phyloP scores from a whole-genome alignment of 2,329 filamentous ascomycete genomes.

The Ophiocordyceps camponoti-leonardi region DNA sequence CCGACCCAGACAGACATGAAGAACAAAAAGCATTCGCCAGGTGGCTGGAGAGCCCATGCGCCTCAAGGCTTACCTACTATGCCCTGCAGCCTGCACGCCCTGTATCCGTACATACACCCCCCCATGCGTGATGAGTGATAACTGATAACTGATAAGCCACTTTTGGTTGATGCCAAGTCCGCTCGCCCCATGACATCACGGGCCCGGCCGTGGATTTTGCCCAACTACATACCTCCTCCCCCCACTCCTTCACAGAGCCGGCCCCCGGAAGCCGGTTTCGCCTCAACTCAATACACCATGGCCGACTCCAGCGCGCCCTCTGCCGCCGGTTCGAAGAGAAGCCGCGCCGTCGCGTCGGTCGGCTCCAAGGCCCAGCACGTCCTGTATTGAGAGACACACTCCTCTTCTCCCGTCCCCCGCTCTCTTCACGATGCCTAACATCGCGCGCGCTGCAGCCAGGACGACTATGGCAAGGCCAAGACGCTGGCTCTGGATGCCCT shows the following conservation, averaged over 20 bases:
- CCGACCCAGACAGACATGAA: too few species aligned
- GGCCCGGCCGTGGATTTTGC: too few species aligned
- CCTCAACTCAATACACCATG: neutral
- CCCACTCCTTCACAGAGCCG: neutral
- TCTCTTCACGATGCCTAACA: neutral
- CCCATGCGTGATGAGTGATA: too few species aligned
- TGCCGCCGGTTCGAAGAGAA: slow-evolving; percentile 8
- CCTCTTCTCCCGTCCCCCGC: too few species aligned
- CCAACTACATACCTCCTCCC: too few species aligned
- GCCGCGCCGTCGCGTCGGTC: slow-evolving; percentile 20
- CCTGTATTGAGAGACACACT: slow-evolving; percentile 16
- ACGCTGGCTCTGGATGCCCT: slow-evolving; percentile 49
- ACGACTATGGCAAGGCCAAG: slow-evolving; percentile 55
- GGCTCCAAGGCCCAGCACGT: slow-evolving; percentile 31
- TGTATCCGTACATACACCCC: too few species aligned
- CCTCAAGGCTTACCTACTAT: too few species aligned
- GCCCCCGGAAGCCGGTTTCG: neutral
- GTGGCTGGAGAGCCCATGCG: too few species aligned
- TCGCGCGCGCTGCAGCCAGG: slow-evolving; percentile 25
- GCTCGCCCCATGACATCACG: neutral
- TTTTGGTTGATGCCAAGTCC: too few species aligned
- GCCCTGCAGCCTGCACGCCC: too few species aligned
- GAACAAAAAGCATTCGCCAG: too few species aligned
- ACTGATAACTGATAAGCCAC: too few species aligned
- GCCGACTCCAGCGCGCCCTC: slow-evolving; percentile 1